Evolutionary conservation across 331 rosid genomes (phyloP), one percentile per base, ranked within the genome.

Genomic region (Telfairia occidentalis): DNA sequence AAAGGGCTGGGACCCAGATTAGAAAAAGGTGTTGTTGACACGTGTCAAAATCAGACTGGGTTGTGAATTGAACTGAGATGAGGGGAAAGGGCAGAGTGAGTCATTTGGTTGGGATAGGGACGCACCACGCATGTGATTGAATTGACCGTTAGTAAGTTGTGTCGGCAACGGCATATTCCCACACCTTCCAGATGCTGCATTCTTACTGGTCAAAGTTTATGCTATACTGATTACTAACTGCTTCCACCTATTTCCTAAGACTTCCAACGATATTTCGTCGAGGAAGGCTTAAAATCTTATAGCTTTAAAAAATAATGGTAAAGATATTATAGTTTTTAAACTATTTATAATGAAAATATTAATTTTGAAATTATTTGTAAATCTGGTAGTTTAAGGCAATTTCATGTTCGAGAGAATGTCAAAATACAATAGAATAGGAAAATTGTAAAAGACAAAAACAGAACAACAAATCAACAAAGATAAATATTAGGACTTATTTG

Each of bases 151-250:
- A 23, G 15, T 29, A 15, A 42, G 3, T 60, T 60, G 23, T 60
- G 67, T 60, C 67, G 67, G 67, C 42, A 60, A 60, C 67, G 42
- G 67, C 23, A 60, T 60, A 60, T 60, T 60, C 40, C 2, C 42
- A 12, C 10, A 55, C 3, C 42, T 30, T 9, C 35, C 26, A 7
- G 13, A 54, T 54, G 61, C 61, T 54, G 1, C 7, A 9, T 54
- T 54, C 11, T 54, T 23, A 54, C 8, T 54, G 30, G 29, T 26
- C 57, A 50, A 16, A 49, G 2, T 8, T 15, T 52, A 52, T 21
- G 9, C 11, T 7, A 9, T 21, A 5, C 57, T n/a, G 2, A 48
- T 48, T 45, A 13, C 9, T 5, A 9, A 42, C 13, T 1, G 0
- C 3, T 42, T 42, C 15, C 46, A 49, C 5, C 5, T 5, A 15